Conservation (phyloP, 148 eudicot species). For the Gaultheria prostrata region DNA sequence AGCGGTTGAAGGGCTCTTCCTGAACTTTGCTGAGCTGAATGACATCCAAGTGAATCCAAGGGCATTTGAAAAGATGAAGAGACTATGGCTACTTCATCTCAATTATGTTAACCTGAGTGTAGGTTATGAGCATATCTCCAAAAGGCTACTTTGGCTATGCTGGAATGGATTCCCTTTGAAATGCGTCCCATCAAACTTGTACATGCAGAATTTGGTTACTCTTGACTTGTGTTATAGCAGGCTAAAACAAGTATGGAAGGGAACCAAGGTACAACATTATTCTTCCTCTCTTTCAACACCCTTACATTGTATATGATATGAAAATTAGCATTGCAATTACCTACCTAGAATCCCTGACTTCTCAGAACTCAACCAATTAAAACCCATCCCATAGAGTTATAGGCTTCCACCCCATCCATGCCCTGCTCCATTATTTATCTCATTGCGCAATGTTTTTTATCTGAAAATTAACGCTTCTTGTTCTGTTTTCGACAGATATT, state of each 20-base stretch:
- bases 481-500: background rate
- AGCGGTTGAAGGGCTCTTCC: background rate
- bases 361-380: background rate
- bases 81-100: slow-evolving; percentile 11
- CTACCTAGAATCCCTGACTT: background rate
- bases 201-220: background rate
- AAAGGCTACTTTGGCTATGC: slow-evolving; percentile 7
- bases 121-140: background rate
- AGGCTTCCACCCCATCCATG: background rate
- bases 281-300: background rate
- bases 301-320: background rate
- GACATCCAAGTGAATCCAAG: slow-evolving; percentile 2
- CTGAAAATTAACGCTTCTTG: background rate
- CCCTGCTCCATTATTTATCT: background rate
- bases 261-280: slow-evolving; percentile 6
- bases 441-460: background rate
- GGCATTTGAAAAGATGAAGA: slow-evolving; percentile 7
- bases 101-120: background rate
- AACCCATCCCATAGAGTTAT: background rate
- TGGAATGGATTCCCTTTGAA: slow-evolving; percentile 6
- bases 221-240: slow-evolving; percentile 3
- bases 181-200: background rate
- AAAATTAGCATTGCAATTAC: background rate
- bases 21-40: background rate
- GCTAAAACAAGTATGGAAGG: background rate